Percentiles rank a stretch among this genome's conserved stretches.
Evolutionary conservation across 2,329 filamentous ascomycete genomes (phyloP).

Genomic region (Xylariaceae sp.): DNA sequence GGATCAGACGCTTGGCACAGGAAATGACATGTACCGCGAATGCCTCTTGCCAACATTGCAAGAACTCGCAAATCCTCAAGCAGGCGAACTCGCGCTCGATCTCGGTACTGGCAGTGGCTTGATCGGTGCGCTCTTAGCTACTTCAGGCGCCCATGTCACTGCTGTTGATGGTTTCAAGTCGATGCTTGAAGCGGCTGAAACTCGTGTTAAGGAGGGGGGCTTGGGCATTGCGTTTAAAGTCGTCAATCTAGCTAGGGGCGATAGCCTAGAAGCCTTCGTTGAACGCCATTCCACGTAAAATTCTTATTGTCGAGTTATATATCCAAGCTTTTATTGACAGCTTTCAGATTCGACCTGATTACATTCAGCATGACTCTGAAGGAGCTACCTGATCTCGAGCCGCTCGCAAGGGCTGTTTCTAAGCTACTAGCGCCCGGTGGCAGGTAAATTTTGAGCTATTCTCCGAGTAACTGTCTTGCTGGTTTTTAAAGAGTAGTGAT

Average conservation of each 20-base stretch:
- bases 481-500: too few species aligned
- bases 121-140: background rate
- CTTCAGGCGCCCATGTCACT: background rate
- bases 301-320: too few species aligned
- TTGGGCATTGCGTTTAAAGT: background rate
- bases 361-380: too few species aligned
- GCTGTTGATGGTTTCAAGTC: background rate
- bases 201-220: background rate
- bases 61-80: background rate
- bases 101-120: background rate
- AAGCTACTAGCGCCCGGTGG: too few species aligned
- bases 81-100: background rate
- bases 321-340: too few species aligned
- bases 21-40: background rate
- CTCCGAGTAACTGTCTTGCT: too few species aligned
- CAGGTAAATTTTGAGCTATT: too few species aligned
- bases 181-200: background rate
- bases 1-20: too few species aligned
- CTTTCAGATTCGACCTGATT: too few species aligned
- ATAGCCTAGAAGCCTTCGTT: background rate
- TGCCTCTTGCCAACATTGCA: background rate
- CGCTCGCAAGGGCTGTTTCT: too few species aligned
- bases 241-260: background rate
- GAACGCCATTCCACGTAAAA: too few species aligned
- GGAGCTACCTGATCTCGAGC: too few species aligned